These are phyloP conservation scores for Trypanosoma cruzi DNA, from an alignment of 208 protist species.

Conservation along the genomic window DNA sequence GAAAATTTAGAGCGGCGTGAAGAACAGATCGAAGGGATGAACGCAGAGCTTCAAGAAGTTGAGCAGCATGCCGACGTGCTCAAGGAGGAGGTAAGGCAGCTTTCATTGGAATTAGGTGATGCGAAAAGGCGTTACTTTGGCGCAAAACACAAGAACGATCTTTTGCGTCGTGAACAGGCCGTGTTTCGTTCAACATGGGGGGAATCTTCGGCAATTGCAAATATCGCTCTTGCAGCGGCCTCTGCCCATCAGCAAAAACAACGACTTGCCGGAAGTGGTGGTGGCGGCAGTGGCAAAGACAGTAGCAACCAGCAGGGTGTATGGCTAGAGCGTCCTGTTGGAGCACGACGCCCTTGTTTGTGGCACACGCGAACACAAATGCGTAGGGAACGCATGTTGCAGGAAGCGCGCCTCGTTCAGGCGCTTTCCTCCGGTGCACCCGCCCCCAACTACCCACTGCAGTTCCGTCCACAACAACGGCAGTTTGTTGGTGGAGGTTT, in stretches of 20 bases:
- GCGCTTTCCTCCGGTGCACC: constrained; percentile 58
- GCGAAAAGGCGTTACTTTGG: constrained; percentile 93
- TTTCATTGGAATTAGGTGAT: constrained; percentile 91
- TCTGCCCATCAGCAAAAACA: constrained; percentile 16
- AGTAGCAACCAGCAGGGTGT: background rate
- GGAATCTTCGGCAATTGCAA: constrained; percentile 21
- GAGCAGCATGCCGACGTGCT: constrained; percentile 80
- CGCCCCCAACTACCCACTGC: constrained; percentile 62
- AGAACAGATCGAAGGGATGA: constrained; percentile 90
- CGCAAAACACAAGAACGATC: constrained; percentile 88
- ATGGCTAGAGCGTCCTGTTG: background rate
- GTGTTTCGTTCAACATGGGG: constrained; percentile 56
- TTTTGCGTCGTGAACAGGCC: constrained; percentile 52
- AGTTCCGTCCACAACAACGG: constrained; percentile 55
- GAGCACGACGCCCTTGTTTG: constrained; percentile 1
- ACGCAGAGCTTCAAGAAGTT: constrained; percentile 46
- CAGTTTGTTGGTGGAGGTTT: constrained; percentile 86
- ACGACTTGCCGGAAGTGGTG: background rate
- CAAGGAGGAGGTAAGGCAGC: constrained; percentile 89
- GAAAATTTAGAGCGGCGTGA: constrained; percentile 93
- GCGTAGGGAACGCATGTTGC: constrained; percentile 30
- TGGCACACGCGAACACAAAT: constrained; percentile 29
- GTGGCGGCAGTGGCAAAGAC: background rate
- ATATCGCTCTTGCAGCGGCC: constrained; percentile 15
- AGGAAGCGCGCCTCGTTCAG: constrained; percentile 39